Evolutionary conservation across 768 basidiomycete genomes (phyloP).

Genomic region (Heimioporus sp.): DNA sequence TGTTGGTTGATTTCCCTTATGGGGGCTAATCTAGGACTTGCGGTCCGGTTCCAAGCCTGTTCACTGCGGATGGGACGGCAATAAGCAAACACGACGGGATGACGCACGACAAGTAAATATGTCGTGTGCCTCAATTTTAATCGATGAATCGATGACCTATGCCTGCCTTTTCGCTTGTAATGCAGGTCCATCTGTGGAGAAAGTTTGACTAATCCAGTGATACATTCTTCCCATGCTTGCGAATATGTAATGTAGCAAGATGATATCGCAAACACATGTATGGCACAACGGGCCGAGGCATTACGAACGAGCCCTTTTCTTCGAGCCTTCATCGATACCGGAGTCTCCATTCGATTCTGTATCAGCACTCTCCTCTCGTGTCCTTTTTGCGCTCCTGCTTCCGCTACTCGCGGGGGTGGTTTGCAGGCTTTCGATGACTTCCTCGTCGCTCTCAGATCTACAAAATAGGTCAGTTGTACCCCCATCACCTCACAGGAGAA

Average conservation of each 20-base stretch:
- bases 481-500: background rate
- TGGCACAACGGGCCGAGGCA: background rate
- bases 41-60: conserved; percentile 77
- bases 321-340: background rate
- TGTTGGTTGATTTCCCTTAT: background rate
- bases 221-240: background rate
- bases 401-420: conserved; percentile 23
- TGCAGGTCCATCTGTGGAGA: background rate
- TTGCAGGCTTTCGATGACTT: conserved; percentile 21
- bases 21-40: conserved; percentile 68
- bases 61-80: conserved; percentile 62
- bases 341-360: conserved; percentile 1
- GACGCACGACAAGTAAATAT: conserved; percentile 65
- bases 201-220: background rate
- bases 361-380: conserved; percentile 7
- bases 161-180: background rate
- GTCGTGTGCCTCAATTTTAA: background rate
- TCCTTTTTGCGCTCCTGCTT: conserved; percentile 14
- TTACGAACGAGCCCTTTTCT: conserved; percentile 18
- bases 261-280: background rate
- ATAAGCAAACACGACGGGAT: conserved; percentile 38
- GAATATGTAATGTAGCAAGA: background rate
- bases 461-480: background rate
- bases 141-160: conserved; percentile 3
- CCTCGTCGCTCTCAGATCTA: conserved; percentile 26